phyloP scores from a whole-genome alignment of 2,329 filamentous ascomycete species.

The Helotiales sp. region DNA sequence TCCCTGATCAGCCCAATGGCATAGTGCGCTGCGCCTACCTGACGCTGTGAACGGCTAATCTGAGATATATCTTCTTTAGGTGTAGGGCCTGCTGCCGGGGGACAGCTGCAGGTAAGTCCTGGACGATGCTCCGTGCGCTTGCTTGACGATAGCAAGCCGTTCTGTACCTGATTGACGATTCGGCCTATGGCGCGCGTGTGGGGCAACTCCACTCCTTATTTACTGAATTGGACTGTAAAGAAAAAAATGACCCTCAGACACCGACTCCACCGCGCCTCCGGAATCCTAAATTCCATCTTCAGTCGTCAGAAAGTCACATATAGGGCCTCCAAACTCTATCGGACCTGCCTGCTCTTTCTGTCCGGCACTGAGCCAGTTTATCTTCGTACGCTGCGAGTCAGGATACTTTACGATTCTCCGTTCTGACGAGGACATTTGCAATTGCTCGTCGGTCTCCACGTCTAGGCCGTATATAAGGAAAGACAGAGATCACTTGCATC shows the following conservation, averaged over 20 bases:
- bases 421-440: not conserved
- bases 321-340: constrained; percentile 16
- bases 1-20: constrained; percentile 19
- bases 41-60: constrained; percentile 21
- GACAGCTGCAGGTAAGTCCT: too few species aligned
- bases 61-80: constrained; percentile 9
- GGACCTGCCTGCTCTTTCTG: constrained; percentile 3
- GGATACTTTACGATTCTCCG: constrained; percentile 10
- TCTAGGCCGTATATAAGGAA: not conserved
- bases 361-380: constrained; percentile 3
- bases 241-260: constrained; percentile 20
- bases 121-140: not conserved
- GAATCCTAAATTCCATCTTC: constrained; percentile 8
- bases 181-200: not conserved
- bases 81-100: too few species aligned
- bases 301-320: constrained; percentile 20
- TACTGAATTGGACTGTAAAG: constrained; percentile 12
- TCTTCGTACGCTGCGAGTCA: constrained; percentile 19
- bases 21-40: constrained; percentile 20
- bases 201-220: constrained; percentile 19
- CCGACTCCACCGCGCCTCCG: constrained; percentile 24
- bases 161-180: constrained; percentile 22
- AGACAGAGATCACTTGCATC: constrained; percentile 1
- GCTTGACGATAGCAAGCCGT: constrained; percentile 1
- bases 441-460: not conserved